Base-by-base conservation (phyloP, 768 basidiomycete species). In the Hysterangium stoloniferum region DNA sequence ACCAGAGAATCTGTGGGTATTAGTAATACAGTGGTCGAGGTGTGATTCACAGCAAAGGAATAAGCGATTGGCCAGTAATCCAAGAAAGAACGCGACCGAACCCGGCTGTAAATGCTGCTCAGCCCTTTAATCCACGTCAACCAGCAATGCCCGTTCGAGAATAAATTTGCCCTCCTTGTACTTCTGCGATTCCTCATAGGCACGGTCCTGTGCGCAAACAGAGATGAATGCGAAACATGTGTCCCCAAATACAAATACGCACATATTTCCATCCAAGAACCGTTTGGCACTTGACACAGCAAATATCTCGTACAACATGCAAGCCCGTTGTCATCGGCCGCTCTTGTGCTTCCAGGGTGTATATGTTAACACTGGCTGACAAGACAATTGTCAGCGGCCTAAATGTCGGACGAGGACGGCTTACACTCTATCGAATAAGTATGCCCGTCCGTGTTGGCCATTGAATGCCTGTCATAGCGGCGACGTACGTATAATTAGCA, bases 111-210 rank as follows among this genome's bases (percentile, higher is more conserved):
- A 12, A 22, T 41, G 6, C 19, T 5, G 28, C 31, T 45, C 12
- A 12, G 4, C 15, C n/a, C 19, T 1, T 46, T 73, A 91, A 71
- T 91, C 85, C 48, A 92, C 88, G 61, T 92, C 88, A 58, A 82
- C 76, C 61, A 91, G 84, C 60, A 91, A 75, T 63, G 87, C 88
- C 61, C 90, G 84, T 70, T 99, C 95, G 56, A 99, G 86, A 64
- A 99, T 98, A 67, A 80, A 96, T 73, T 93, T 93, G 63, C 93
- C 92, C 71, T 99, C 95, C 64, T 99, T 99, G 76, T 98, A 99
- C 67, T 86, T 90, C 77, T 99, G 94, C 6, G 82, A 76, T 9
- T 74, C 63, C 62, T 97, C 94, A 63, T 82, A 96, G 13, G 95
- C 95, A 51, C 80, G 80, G 66, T 96, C 95, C 95, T 96, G 60